Percentiles rank a stretch among this genome's conserved stretches.
Conservation (phyloP, 148 eudicot genomes). For the Cornus controversa region DNA sequence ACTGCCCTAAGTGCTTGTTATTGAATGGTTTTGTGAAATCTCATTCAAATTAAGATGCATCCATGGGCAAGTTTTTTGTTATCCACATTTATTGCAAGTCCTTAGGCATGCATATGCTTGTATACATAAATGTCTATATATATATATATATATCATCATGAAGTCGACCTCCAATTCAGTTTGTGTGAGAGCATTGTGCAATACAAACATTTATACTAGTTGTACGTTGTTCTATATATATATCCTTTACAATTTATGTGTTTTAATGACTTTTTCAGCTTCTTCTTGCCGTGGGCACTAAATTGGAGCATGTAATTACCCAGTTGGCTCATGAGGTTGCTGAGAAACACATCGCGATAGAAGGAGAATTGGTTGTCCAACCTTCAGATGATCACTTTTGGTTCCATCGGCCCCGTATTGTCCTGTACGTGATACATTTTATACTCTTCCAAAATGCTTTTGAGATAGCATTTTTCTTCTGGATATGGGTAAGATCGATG, state of each 20-base stretch:
- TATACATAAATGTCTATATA: not conserved
- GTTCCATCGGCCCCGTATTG: slow-evolving; percentile 59
- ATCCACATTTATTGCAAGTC: not conserved
- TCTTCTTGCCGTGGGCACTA: slow-evolving; percentile 73
- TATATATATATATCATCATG: too few relatives aligned
- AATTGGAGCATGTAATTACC: slow-evolving; percentile 70
- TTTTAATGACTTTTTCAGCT: slow-evolving; percentile 31
- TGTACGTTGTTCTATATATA: not conserved
- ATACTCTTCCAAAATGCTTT: slow-evolving; percentile 79
- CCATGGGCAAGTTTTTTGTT: not conserved
- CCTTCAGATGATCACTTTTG: slow-evolving; percentile 86
- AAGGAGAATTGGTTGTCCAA: slow-evolving; percentile 62
- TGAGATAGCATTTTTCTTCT: slow-evolving; percentile 81
- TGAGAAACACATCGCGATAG: slow-evolving; percentile 65
- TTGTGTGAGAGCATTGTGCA: not conserved
- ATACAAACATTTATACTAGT: not conserved
- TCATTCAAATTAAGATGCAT: too few relatives aligned
- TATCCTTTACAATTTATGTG: not conserved
- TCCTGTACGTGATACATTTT: slow-evolving; percentile 62
- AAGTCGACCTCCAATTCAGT: not conserved
- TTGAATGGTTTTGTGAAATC: too few relatives aligned
- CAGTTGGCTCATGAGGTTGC: slow-evolving; percentile 73
- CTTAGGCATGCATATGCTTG: not conserved
- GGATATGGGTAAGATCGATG: slow-evolving; percentile 76
- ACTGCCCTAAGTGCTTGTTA: too few relatives aligned